These are phyloP conservation scores for Chlamydomonas schloesseri DNA, from an alignment of 139 green algal genomes.

Conservation along the genomic window DNA sequence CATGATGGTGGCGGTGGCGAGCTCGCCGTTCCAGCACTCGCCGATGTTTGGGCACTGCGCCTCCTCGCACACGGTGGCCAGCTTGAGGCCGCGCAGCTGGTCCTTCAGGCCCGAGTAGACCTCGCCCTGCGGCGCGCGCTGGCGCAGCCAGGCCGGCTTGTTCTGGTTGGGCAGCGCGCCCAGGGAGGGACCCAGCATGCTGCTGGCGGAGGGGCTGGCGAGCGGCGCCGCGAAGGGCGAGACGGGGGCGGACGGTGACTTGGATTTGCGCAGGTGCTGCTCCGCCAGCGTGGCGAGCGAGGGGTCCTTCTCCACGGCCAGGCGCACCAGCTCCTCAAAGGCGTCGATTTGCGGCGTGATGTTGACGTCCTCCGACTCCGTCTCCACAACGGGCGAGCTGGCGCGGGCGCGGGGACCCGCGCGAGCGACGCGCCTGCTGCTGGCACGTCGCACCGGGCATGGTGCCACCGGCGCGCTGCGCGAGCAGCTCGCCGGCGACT, in stretches of 20 bases:
- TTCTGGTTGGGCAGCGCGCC: slow-evolving; percentile 58
- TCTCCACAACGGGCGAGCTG: not conserved
- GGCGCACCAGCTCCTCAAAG: slow-evolving; percentile 86
- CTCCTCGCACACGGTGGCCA: slow-evolving; percentile 94
- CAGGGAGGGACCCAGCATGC: slow-evolving; percentile 63
- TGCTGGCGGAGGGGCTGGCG: not conserved
- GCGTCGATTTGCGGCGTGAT: slow-evolving; percentile 66
- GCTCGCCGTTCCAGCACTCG: slow-evolving; percentile 90
- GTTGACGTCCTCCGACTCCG: not conserved
- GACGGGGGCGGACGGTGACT: not conserved
- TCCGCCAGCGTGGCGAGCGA: slow-evolving; percentile 71
- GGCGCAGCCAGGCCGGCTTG: slow-evolving; percentile 96
- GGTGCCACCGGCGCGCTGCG: not conserved
- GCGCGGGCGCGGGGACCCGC: not conserved
- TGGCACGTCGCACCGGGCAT: not conserved
- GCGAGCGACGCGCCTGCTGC: not conserved
- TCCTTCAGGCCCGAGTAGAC: slow-evolving; percentile 85
- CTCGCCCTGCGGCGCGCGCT: slow-evolving; percentile 91
- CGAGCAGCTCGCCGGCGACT: slow-evolving; percentile 27
- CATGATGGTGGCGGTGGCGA: slow-evolving; percentile 90
- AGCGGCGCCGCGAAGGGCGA: not conserved
- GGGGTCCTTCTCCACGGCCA: slow-evolving; percentile 86
- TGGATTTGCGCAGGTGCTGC: slow-evolving; percentile 58
- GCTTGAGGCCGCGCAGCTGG: slow-evolving; percentile 81
- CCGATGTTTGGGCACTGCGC: slow-evolving; percentile 94